Conservation (phyloP, 129 eudicot genomes). For the Kitagawia praeruptora region DNA sequence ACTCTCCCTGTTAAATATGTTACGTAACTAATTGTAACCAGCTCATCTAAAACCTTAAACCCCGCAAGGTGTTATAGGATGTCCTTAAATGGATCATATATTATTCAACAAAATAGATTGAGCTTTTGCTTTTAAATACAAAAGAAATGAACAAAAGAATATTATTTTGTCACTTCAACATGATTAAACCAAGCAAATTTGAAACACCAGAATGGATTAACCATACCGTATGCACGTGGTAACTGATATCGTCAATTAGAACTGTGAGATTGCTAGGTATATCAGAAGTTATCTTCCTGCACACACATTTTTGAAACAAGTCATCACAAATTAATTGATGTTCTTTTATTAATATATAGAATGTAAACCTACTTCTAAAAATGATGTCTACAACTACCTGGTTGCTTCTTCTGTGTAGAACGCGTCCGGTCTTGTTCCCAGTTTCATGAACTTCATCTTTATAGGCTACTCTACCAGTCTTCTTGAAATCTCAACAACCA, state of each 20-base stretch:
- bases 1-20: too few relatives aligned
- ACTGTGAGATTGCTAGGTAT: conserved; percentile 54
- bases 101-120: not conserved
- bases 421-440: conserved; percentile 74
- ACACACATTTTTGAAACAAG: not conserved
- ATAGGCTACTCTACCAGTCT: conserved; percentile 11
- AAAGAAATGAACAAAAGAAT: not conserved
- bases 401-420: conserved; percentile 72
- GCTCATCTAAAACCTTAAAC: too few relatives aligned
- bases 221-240: conserved; percentile 73
- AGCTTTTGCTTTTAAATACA: not conserved
- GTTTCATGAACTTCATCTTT: conserved; percentile 80
- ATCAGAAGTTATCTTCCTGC: conserved; percentile 62
- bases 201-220: not conserved
- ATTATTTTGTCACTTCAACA: not conserved
- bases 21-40: too few relatives aligned
- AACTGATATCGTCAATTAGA: conserved; percentile 39
- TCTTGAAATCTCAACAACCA: conserved; percentile 8
- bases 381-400: conserved; percentile 32
- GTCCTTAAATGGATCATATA: too few relatives aligned
- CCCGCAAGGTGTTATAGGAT: too few relatives aligned
- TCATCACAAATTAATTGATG: not conserved
- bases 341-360: not conserved
- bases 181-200: not conserved
- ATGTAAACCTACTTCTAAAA: not conserved